Evolutionary conservation across 2,329 filamentous ascomycete genomes (phyloP).

Genomic region (Acrodontium crateriforme): DNA sequence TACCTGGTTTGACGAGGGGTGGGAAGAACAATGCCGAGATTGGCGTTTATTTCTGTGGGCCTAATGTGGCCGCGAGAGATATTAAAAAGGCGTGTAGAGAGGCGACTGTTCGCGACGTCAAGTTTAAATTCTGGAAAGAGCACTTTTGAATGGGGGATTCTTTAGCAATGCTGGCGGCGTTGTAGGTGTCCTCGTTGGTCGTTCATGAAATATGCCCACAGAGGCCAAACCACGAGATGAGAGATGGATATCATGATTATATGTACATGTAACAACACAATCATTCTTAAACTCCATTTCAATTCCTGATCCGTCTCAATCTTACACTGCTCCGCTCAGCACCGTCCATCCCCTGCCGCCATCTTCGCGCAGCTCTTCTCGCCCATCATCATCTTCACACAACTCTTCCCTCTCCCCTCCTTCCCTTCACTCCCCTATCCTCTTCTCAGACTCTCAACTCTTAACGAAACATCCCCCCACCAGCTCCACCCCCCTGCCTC

Average conservation of each 20-base stretch:
- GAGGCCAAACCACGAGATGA: too few relatives aligned
- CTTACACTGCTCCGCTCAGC: too few relatives aligned
- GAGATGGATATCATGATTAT: slow-evolving; percentile 5
- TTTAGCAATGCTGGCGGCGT: background rate
- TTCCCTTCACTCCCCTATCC: slow-evolving; percentile 1
- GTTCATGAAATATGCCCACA: too few relatives aligned
- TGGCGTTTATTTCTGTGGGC: slow-evolving; percentile 96
- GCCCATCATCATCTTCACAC: background rate
- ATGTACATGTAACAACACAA: too few relatives aligned
- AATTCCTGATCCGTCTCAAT: too few relatives aligned
- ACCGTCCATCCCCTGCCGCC: too few relatives aligned
- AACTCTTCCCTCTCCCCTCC: slow-evolving; percentile 1
- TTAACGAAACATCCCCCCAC: slow-evolving; percentile 25
- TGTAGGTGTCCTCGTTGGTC: background rate
- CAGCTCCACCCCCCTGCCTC: slow-evolving; percentile 43
- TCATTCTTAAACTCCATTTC: too few relatives aligned
- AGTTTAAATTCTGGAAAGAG: slow-evolving; percentile 98
- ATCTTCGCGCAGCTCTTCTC: too few relatives aligned
- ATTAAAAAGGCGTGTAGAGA: slow-evolving; percentile 70
- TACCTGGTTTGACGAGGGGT: slow-evolving; percentile 51
- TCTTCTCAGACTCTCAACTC: background rate
- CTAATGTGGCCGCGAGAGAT: slow-evolving; percentile 62
- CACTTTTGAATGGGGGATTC: slow-evolving; percentile 36
- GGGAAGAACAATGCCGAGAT: slow-evolving; percentile 67
- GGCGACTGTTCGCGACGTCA: slow-evolving; percentile 62